phyloP scores from a whole-genome alignment of 2,329 filamentous ascomycete species.

The Pseudogymnoascus sp. region DNA sequence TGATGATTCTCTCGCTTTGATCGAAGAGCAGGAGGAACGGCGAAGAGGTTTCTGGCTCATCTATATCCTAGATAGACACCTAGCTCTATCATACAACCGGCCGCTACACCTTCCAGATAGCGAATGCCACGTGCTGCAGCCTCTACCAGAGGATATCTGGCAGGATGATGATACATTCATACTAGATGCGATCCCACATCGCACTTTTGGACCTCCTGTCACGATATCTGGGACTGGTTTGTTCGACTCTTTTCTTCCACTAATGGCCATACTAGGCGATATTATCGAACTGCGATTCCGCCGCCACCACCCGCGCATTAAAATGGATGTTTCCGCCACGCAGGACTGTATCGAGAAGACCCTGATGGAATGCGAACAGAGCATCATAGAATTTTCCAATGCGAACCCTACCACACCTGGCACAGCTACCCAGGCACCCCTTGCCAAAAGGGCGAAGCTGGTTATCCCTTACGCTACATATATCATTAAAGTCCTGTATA shows the following conservation, averaged over 20 bases:
- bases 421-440: conserved; percentile 9
- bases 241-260: conserved; percentile 44
- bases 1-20: neutral
- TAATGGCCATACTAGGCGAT: conserved; percentile 43
- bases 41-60: conserved; percentile 11
- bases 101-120: conserved; percentile 39
- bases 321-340: conserved; percentile 13
- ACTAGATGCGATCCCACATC: neutral
- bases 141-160: conserved; percentile 11
- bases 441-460: conserved; percentile 21
- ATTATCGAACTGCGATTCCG: conserved; percentile 42
- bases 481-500: conserved; percentile 41
- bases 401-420: conserved; percentile 4
- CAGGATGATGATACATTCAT: neutral
- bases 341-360: neutral
- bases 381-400: neutral
- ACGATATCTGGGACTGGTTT: conserved; percentile 37
- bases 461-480: conserved; percentile 33
- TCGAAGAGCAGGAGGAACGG: conserved; percentile 9
- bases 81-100: conserved; percentile 10
- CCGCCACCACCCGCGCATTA: conserved; percentile 37
- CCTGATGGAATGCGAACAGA: neutral
- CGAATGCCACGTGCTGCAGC: conserved; percentile 35
- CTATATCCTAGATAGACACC: conserved; percentile 10
- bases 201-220: conserved; percentile 31